Evolutionary conservation across 139 green algal genomes (phyloP).

Genomic region (Edaphochlamys debaryana): DNA sequence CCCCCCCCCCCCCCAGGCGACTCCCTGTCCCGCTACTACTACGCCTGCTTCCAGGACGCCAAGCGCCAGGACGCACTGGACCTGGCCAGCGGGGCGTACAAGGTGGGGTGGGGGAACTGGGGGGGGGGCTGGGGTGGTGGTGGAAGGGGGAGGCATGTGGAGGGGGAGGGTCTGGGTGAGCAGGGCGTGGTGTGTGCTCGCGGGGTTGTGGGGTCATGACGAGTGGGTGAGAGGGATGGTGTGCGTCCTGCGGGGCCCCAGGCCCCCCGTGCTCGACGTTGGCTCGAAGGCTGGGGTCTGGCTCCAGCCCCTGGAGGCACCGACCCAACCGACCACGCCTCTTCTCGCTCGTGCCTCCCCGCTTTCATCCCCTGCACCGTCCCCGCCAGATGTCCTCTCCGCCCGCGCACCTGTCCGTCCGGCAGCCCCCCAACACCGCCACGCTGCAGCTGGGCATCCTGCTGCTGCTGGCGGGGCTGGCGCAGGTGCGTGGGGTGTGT

Average conservation of each 20-base stretch:
- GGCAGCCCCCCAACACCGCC: not conserved
- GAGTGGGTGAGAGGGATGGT: not conserved
- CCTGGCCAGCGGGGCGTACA: not conserved
- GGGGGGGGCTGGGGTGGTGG: too few species aligned
- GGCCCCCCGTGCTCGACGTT: too few species aligned
- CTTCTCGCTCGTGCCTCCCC: too few species aligned
- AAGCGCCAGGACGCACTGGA: constrained; percentile 15
- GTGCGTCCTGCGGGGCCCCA: too few species aligned
- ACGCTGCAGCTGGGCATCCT: constrained; percentile 19
- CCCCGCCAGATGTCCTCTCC: not conserved
- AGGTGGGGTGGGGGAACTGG: too few species aligned
- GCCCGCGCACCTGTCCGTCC: not conserved
- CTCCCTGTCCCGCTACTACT: not conserved
- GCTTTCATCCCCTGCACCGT: not conserved
- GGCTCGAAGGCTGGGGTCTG: too few species aligned
- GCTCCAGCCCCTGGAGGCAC: too few species aligned
- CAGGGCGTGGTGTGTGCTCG: too few species aligned
- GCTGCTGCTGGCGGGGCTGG: not conserved
- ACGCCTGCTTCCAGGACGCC: constrained; percentile 10
- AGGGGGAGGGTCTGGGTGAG: not conserved
- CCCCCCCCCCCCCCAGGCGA: not conserved
- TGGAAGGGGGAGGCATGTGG: too few species aligned
- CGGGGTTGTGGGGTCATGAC: not conserved
- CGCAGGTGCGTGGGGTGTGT: not conserved
- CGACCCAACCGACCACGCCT: too few species aligned